Evolutionary conservation across 495 filamentous ascomycete species (phyloP), one percentile per base, ranked within the genome.

Genomic region (Trichoderma orchidacearum): DNA sequence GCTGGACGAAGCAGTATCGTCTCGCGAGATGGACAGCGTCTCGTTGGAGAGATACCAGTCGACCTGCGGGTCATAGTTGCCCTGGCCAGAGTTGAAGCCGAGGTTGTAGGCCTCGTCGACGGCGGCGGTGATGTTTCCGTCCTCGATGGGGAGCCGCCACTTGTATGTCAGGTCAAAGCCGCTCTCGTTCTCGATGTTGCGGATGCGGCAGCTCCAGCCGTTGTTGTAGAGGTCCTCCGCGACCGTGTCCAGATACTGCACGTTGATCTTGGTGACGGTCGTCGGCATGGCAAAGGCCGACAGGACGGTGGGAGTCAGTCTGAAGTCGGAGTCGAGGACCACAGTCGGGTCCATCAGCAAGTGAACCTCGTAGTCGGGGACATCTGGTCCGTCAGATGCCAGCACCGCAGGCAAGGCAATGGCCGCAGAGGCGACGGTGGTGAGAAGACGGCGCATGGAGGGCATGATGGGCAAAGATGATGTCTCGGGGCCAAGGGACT

Each of bases 151-250:
- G 50, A 64, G 65, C 23, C 66, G 62, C 55, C 61, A 63, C 60
- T 67, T 69, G 61, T 65, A 70, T 7, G 67, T 70, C 0, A 68
- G 57, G 50, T 70, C 67, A 21, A 64, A 64, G 18, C 57, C 60
- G 29, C 28, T 23, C 25, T 60, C 61, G 32, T 58, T 59, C 51
- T 66, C 67, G 4, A 56, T 62, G 25, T 66, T 68, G 58, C 67
- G 65, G 56, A 70, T 64, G 45, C 67, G 67, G 31, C 58, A 60
- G 36, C 59, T 63, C 67, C 67, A 70, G 53, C 64, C 65, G n/a
- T 59, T 52, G 29, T 54, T 57, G 59, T 68, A 63, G 45, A 70
- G 58, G 4, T 63, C 60, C 35, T 64, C 58, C 21, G 53, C 11
- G 53, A n/a, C 18, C 15, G 59, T 70, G 60, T 70, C 67, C 56